Evolutionary conservation across 2,329 filamentous ascomycete genomes (phyloP), one percentile per base, ranked within the genome.

Genomic region (Stagonosporopsis rhizophila): DNA sequence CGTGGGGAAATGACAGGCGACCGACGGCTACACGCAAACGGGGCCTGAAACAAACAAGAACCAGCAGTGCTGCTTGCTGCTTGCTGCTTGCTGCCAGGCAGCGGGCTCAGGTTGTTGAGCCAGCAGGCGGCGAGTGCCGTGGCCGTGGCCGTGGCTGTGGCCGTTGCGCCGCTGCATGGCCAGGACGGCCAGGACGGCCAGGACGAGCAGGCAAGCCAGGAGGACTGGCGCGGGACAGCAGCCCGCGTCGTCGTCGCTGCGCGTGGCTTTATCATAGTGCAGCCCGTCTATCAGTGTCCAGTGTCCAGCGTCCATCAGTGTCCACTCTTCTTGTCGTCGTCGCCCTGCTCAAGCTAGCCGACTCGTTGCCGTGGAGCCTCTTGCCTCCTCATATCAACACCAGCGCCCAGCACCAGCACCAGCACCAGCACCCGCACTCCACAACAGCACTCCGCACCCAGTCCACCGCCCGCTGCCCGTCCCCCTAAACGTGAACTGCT

Each of bases 1-100:
- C 40, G 44, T 51, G 50, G 56, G 56, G 56, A 59, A 56, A 55
- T 45, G 52, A 48, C 52, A 56, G 56, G 56, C 44, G 41, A 50
- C 27, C 35, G 40, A 11, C 38, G 8, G 44, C 40, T 38, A 48
- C 40, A 44, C 55, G n/a, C 41, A 38, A 54, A 34, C 41, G 23
- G 22, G 41, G 30, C 38, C 53, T 52, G 53, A 56, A 56, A 56
- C 53, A n/a, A n/a, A n/a, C n/a, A n/a, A n/a, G n/a, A n/a, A 37
- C 15, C 39, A 37, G 15, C 38, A 49, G 27, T 44, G 38, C 25
- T 44, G 50, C 27, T 49, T n/a, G n/a, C n/a, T n/a, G n/a, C n/a
- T n/a, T n/a, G n/a, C n/a, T n/a, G n/a, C n/a, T n/a, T n/a, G n/a
- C 20, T 19, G 39, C 12, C 52, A 44, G 32, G 25, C 45, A 27